Percentiles rank a stretch among this genome's conserved stretches.
phyloP scores from a whole-genome alignment of 1,284 basidiomycete species.

The Leccinum griseonigrum region DNA sequence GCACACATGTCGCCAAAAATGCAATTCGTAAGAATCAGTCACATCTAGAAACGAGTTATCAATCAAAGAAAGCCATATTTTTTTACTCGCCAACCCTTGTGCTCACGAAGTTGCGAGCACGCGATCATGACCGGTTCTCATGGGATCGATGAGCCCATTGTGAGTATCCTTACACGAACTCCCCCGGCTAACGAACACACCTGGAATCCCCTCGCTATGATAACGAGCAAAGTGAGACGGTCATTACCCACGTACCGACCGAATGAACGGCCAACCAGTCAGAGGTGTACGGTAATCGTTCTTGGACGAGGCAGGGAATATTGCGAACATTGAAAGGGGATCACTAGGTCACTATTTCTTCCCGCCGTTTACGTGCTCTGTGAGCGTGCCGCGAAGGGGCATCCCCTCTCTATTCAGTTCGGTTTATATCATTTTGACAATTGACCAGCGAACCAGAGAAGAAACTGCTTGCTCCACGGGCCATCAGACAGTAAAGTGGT shows the following conservation, averaged over 20 bases:
- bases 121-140: background rate
- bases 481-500: background rate
- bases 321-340: background rate
- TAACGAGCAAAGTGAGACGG: background rate
- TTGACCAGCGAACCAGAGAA: background rate
- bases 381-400: background rate
- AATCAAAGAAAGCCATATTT: background rate
- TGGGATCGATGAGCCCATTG: background rate
- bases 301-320: background rate
- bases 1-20: background rate
- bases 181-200: background rate
- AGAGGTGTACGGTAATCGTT: background rate
- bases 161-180: background rate
- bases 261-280: background rate
- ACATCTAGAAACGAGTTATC: background rate
- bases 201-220: background rate
- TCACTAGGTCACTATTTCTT: background rate
- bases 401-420: background rate
- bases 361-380: background rate
- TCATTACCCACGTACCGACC: background rate
- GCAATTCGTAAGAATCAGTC: background rate
- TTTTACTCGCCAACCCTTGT: background rate
- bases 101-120: background rate
- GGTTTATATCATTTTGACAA: background rate
- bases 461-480: background rate